Evolutionary conservation across 768 basidiomycete genomes (phyloP), one percentile per base, ranked within the genome.

Genomic region (Tephrocybe sp.): DNA sequence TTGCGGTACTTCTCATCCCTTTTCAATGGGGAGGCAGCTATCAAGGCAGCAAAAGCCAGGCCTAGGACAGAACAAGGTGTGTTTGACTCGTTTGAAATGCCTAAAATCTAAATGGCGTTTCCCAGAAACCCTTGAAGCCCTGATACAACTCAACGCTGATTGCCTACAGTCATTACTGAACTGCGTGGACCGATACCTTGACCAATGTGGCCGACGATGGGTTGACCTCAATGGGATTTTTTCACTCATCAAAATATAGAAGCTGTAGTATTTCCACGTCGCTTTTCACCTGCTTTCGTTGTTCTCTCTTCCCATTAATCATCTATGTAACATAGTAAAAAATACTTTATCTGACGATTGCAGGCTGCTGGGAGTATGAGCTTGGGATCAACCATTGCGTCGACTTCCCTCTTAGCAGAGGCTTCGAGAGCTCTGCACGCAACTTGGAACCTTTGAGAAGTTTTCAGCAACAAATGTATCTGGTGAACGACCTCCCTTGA

Each of bases 131-230:
- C 69, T 93, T 4, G 45, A 43, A 0, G 74, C 73, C 1, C 66
- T 91, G 16, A 69, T 75, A 2, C 58, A 50, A 0, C 69, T 72
- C 24, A 88, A 94, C 60, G 47, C 57, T 5, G 62, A 52, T 0
- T 71, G 84, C 18, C 71, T 97, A 18, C 52, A 64, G 2, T 61
- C 63, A 4, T 76, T 97, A 69, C 64, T 66, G 0, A 64, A 59
- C 0, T 81, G 83, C 15, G 85, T 90, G 0, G 75, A 89, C 49
- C 85, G 82, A 61, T 91, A 97, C 62, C 75, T 97, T n/a, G 76
- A 90, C 53, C 82, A 84, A 62, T 93, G 86, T 66, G 94, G 91
- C 30, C 76, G 94, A 55, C 79, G 91, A 50, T 98, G 91, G 86
- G 91, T 99, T 15, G 83, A 91, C 57, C 76, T 99, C 57, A 72